Evolutionary conservation across 805 yeast genomes (phyloP).

Genomic region (Saturnispora sanitii): DNA sequence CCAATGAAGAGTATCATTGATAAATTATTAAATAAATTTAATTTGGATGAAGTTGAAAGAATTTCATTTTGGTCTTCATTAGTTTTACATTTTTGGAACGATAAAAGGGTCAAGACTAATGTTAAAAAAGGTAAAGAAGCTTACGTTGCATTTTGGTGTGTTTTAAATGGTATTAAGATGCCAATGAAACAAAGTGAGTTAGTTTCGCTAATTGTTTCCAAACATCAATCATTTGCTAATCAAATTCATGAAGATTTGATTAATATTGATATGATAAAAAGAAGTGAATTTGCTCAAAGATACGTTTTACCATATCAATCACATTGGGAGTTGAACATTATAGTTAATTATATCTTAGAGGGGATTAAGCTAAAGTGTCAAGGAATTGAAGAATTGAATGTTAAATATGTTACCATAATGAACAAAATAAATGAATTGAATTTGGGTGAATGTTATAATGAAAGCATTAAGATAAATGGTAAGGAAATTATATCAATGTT

Average conservation of each 20-base stretch:
- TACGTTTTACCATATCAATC: conserved; percentile 43
- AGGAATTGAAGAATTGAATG: conserved; percentile 16
- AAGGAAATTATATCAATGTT: conserved; percentile 47
- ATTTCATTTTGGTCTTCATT: conserved; percentile 37
- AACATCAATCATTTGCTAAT: conserved; percentile 20
- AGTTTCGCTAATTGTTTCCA: conserved; percentile 36
- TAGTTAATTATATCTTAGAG: conserved; percentile 16
- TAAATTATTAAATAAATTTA: not conserved
- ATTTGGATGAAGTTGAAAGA: conserved; percentile 16
- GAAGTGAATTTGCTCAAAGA: conserved; percentile 54
- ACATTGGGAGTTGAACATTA: conserved; percentile 36
- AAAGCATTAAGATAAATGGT: conserved; percentile 71
- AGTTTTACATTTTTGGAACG: conserved; percentile 42
- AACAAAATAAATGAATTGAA: conserved; percentile 24
- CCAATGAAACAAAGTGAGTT: conserved; percentile 47
- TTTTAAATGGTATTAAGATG: conserved; percentile 62
- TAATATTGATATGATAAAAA: conserved; percentile 23
- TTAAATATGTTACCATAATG: conserved; percentile 28
- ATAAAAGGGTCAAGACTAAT: conserved; percentile 22
- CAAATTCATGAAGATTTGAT: conserved; percentile 16
- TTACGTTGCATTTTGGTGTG: conserved; percentile 39
- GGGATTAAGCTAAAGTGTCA: conserved; percentile 9
- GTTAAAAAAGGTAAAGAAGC: conserved; percentile 18
- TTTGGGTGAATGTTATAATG: conserved; percentile 34
- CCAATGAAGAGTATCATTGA: conserved; percentile 14